phyloP scores from a whole-genome alignment of 306 rosid genomes.

The Sesbania bispinosa region DNA sequence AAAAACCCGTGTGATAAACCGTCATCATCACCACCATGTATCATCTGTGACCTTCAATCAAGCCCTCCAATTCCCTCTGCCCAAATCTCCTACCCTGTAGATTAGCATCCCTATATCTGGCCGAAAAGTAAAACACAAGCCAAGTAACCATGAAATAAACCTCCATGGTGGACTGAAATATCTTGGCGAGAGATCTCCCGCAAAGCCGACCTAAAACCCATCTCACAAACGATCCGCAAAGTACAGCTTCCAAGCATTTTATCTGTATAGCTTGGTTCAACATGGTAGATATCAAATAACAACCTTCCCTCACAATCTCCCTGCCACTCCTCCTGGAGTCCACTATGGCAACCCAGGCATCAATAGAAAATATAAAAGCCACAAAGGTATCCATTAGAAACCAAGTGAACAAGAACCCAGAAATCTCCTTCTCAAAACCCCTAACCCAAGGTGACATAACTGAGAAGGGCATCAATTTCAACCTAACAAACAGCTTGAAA shows the following conservation, averaged over 20 bases:
- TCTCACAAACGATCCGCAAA: slow-evolving; percentile 69
- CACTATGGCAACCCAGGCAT: slow-evolving; percentile 92
- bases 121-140: slow-evolving; percentile 77
- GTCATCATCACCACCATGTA: slow-evolving; percentile 28
- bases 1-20: slow-evolving; percentile 35
- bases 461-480: slow-evolving; percentile 95
- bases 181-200: slow-evolving; percentile 63
- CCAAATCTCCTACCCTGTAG: slow-evolving; percentile 67
- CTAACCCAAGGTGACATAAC: slow-evolving; percentile 86
- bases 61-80: slow-evolving; percentile 65
- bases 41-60: slow-evolving; percentile 74
- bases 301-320: slow-evolving; percentile 92
- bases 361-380: slow-evolving; percentile 76
- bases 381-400: slow-evolving; percentile 66
- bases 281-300: slow-evolving; percentile 72
- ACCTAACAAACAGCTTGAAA: slow-evolving; percentile 87
- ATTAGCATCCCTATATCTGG: slow-evolving; percentile 69
- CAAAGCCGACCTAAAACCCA: slow-evolving; percentile 48
- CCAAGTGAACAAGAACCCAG: slow-evolving; percentile 82
- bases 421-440: slow-evolving; percentile 81
- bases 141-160: slow-evolving; percentile 92
- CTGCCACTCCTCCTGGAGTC: slow-evolving; percentile 84
- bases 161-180: slow-evolving; percentile 82
- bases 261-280: slow-evolving; percentile 70
- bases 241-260: slow-evolving; percentile 71